phyloP scores from a whole-genome alignment of 129 eudicot species.

The Helianthus annuus region DNA sequence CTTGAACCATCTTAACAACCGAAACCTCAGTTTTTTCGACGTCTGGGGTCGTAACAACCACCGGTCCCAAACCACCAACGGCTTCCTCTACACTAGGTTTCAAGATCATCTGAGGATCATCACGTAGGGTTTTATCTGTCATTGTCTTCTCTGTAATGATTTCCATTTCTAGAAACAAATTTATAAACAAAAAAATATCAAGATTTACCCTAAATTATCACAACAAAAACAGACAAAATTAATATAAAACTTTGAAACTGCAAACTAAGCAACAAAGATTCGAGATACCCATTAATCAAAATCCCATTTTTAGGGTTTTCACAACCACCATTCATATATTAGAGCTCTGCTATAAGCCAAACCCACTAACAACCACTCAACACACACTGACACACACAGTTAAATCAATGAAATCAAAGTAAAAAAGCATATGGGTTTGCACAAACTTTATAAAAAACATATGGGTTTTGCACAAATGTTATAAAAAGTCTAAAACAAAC shows the following conservation, averaged over 20 bases:
- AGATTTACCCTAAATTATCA: constrained; percentile 8
- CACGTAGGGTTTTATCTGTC: constrained; percentile 27
- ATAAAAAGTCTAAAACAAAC: neutral
- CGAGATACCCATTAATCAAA: constrained; percentile 16
- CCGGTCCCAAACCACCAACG: neutral
- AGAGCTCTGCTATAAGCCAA: constrained; percentile 21
- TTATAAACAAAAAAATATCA: neutral
- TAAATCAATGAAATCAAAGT: constrained; percentile 4
- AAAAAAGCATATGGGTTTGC: neutral
- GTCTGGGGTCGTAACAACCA: constrained; percentile 15
- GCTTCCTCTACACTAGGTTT: constrained; percentile 17
- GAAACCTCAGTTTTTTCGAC: constrained; percentile 8
- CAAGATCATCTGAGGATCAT: neutral
- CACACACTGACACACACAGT: constrained; percentile 17
- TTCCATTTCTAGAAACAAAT: constrained; percentile 38
- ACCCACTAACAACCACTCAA: constrained; percentile 10
- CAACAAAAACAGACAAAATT: neutral
- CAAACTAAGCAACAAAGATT: constrained; percentile 10
- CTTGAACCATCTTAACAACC: constrained; percentile 11
- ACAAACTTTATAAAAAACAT: neutral
- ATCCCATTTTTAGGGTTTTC: constrained; percentile 32
- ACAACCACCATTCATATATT: constrained; percentile 25
- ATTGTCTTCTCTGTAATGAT: constrained; percentile 22
- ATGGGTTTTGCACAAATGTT: constrained; percentile 20
- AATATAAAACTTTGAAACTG: too few relatives aligned